Conservation (phyloP, 75 land plant genomes). For the Sequoia sempervirens region DNA sequence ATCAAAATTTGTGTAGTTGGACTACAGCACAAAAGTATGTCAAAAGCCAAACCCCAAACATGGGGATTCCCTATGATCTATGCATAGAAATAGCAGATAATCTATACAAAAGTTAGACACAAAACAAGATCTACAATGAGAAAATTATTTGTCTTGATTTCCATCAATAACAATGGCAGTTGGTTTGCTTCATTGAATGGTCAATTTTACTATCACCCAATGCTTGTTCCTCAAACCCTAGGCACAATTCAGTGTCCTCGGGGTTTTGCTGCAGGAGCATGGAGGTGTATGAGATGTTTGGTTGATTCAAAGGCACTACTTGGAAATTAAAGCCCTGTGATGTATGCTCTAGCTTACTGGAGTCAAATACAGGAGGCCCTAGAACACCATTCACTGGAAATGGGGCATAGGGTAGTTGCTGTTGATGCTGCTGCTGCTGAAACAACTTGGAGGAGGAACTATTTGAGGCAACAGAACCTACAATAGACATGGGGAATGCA, state of each 20-base stretch:
- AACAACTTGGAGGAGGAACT: background rate
- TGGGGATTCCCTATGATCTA: background rate
- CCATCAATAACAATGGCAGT: conserved; percentile 1
- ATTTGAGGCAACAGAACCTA: conserved; percentile 1
- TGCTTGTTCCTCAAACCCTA: conserved; percentile 2
- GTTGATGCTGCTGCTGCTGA: background rate
- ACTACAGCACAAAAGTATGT: background rate
- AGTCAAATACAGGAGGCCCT: conserved; percentile 3
- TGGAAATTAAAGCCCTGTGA: conserved; percentile 31
- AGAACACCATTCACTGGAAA: background rate
- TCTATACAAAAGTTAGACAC: background rate
- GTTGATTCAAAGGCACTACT: conserved; percentile 16
- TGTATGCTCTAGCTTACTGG: background rate
- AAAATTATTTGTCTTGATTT: background rate
- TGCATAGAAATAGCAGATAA: background rate
- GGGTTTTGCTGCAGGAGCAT: conserved; percentile 32
- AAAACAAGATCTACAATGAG: background rate
- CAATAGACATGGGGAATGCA: conserved; percentile 28
- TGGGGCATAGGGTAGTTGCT: background rate
- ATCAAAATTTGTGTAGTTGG: background rate
- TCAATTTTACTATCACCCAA: conserved; percentile 2
- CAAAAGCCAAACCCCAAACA: background rate
- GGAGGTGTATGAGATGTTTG: conserved; percentile 28
- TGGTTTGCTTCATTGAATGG: conserved; percentile 1
- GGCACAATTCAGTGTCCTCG: conserved; percentile 15